Conservation (phyloP, 805 yeast genomes). For the Kodamaea kaohsiungensis region DNA sequence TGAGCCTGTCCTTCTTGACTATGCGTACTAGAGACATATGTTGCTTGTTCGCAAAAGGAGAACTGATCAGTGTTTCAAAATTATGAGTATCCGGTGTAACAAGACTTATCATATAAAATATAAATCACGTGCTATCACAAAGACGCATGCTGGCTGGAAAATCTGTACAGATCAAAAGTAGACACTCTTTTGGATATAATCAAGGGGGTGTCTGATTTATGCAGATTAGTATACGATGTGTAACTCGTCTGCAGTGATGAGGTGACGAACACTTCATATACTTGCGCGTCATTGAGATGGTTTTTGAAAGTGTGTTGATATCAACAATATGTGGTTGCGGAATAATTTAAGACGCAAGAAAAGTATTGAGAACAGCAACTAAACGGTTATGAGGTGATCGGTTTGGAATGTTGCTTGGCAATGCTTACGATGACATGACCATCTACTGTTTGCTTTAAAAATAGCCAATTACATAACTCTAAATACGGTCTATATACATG, state of each 20-base stretch:
- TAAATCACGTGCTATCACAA: not conserved
- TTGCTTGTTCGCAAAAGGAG: not conserved
- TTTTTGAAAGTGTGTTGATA: no score
- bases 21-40: conserved; percentile 10
- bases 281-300: no score
- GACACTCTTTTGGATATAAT: not conserved
- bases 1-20: conserved; percentile 12
- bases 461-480: no score
- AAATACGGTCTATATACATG: no score
- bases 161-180: not conserved
- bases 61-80: no score
- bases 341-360: not conserved
- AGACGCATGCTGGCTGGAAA: not conserved
- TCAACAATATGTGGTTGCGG: not conserved
- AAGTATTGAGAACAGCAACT: not conserved
- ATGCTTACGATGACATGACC: not conserved
- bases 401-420: not conserved
- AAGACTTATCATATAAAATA: no score
- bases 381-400: not conserved
- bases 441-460: no score
- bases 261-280: not conserved
- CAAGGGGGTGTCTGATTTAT: not conserved
- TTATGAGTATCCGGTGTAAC: no score
- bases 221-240: not conserved
- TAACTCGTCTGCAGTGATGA: not conserved